Conservation (phyloP, 2,329 filamentous ascomycete genomes). For the Colletotrichum lindemuthianum region DNA sequence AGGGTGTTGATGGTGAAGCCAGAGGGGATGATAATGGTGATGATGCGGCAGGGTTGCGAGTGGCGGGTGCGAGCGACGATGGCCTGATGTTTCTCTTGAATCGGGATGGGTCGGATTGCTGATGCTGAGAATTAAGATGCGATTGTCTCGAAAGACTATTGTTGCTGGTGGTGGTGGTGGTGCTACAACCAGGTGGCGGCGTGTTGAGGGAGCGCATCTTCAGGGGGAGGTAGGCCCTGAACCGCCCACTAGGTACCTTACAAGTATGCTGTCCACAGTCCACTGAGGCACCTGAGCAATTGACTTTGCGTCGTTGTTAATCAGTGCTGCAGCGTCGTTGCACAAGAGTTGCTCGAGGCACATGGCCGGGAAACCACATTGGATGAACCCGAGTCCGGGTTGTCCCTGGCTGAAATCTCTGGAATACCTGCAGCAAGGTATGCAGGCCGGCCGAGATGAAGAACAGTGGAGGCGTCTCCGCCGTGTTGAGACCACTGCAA, state of each 20-base stretch:
- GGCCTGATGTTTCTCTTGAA: constrained; percentile 30
- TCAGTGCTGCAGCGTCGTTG: constrained; percentile 11
- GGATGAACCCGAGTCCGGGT: constrained; percentile 19
- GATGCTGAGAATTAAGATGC: background rate
- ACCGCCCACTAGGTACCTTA: too few relatives aligned
- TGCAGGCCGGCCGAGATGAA: background rate
- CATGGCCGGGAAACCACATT: constrained; percentile 34
- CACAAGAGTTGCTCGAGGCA: background rate
- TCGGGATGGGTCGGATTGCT: constrained; percentile 34
- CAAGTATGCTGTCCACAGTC: background rate
- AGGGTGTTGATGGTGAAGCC: constrained; percentile 45
- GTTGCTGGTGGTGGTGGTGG: constrained; percentile 8
- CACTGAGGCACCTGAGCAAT: background rate
- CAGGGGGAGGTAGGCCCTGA: background rate
- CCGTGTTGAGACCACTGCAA: constrained; percentile 18
- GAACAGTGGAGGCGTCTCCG: background rate
- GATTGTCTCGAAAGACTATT: background rate
- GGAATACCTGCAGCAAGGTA: constrained; percentile 2
- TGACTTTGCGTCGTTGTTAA: background rate
- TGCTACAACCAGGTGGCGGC: constrained; percentile 15
- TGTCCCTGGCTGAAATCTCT: constrained; percentile 8
- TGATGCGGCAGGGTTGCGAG: constrained; percentile 18
- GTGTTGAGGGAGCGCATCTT: constrained; percentile 29
- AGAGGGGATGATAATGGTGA: constrained; percentile 40
- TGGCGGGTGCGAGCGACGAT: constrained; percentile 31